Evolutionary conservation across 176 grass and related monocot species (phyloP).

Genomic region (Aegilops tauschii): DNA sequence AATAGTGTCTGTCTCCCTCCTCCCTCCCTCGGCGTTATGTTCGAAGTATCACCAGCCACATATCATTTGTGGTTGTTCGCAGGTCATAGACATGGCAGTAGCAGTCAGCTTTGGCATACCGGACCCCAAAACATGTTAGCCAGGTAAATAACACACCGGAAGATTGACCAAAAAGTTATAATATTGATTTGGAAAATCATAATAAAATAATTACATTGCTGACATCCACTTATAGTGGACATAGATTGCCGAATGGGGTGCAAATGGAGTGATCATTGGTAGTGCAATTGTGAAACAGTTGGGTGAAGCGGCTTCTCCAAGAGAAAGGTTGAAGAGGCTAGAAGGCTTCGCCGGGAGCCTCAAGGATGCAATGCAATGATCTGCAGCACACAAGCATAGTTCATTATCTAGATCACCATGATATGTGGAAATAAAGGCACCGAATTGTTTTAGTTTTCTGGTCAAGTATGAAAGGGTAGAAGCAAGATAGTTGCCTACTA

Average conservation of each 20-base stretch:
- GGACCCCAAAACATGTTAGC: slow-evolving; percentile 61
- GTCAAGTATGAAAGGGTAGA: too few relatives aligned
- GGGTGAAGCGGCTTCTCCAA: background rate
- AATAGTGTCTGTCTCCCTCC: too few relatives aligned
- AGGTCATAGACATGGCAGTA: slow-evolving; percentile 66
- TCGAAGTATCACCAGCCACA: background rate
- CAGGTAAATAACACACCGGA: slow-evolving; percentile 20
- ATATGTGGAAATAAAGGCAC: background rate
- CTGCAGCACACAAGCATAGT: background rate
- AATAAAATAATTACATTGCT: too few relatives aligned
- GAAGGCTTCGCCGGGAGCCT: background rate
- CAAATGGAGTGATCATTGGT: slow-evolving; percentile 74
- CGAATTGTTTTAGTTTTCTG: too few relatives aligned
- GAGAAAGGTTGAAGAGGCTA: background rate
- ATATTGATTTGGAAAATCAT: too few relatives aligned
- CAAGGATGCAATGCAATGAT: background rate
- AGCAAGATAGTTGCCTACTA: too few relatives aligned
- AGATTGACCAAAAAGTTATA: too few relatives aligned
- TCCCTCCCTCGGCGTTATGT: background rate
- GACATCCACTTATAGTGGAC: too few relatives aligned
- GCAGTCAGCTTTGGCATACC: slow-evolving; percentile 85
- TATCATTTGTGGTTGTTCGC: too few relatives aligned
- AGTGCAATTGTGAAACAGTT: slow-evolving; percentile 77
- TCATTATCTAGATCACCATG: background rate
- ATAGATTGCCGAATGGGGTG: slow-evolving; percentile 47